Evolutionary conservation across 805 yeast species (phyloP).

Genomic region (Starmerella vaccinii): DNA sequence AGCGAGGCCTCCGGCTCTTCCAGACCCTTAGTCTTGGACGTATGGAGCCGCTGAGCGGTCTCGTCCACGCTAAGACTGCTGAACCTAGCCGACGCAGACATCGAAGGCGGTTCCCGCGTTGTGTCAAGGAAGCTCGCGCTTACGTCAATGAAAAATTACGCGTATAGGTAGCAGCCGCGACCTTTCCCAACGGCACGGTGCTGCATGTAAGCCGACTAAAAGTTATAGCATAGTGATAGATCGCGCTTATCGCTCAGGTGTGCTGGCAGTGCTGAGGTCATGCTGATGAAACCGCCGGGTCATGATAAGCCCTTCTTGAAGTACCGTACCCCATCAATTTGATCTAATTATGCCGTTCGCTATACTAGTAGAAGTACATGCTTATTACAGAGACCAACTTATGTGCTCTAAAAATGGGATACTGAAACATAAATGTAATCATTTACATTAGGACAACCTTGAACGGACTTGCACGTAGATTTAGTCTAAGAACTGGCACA

Average conservation of each 20-base stretch:
- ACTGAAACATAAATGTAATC: no score
- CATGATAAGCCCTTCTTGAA: no score
- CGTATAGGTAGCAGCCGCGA: not conserved
- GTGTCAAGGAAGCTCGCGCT: not conserved
- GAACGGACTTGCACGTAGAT: no score
- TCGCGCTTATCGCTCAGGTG: not conserved
- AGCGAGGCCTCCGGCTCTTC: conserved; percentile 58
- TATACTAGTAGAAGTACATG: no score
- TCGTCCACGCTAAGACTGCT: conserved; percentile 57
- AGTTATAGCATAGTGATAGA: not conserved
- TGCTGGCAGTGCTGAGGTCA: no score
- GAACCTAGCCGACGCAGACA: conserved; percentile 54
- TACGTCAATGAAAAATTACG: conserved; percentile 8
- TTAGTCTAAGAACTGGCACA: no score
- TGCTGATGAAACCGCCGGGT: no score
- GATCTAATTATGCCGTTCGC: no score
- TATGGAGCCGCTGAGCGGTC: conserved; percentile 49
- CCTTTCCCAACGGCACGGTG: not conserved
- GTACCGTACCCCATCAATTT: no score
- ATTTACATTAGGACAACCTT: no score
- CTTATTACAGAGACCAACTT: no score
- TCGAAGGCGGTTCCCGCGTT: conserved; percentile 1
- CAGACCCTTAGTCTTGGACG: conserved; percentile 54
- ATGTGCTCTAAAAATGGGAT: no score
- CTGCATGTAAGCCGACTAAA: not conserved